phyloP scores from a whole-genome alignment of 257 asterid genomes.

The Solanum paucissectum region DNA sequence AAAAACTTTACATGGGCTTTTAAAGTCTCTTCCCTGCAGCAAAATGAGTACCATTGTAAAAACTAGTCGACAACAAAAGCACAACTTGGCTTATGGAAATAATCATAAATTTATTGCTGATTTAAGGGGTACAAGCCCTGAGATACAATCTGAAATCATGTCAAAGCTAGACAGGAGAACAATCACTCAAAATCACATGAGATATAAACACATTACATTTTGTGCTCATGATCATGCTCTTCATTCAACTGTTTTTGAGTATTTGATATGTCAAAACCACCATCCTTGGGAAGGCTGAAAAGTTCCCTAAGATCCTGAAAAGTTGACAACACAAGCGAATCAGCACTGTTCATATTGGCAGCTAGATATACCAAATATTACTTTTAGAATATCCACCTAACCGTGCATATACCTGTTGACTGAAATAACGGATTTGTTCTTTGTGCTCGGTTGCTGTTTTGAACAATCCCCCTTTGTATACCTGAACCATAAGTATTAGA shows the following conservation, averaged over 20 bases:
- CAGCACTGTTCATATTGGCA: not conserved
- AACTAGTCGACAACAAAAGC: not conserved
- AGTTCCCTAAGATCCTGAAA: conserved; percentile 82
- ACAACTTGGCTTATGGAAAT: not conserved
- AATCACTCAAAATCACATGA: not conserved
- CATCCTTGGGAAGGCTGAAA: conserved; percentile 65
- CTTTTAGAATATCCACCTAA: not conserved
- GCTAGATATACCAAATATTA: not conserved
- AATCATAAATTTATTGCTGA: not conserved
- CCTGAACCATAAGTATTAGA: conserved; percentile 33
- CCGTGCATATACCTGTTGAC: conserved; percentile 53
- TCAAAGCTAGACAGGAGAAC: not conserved
- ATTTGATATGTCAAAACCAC: conserved; percentile 81
- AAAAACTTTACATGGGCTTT: conserved; percentile 61
- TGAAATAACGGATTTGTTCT: conserved; percentile 87
- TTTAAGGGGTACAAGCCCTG: not conserved
- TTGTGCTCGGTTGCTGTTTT: conserved; percentile 92
- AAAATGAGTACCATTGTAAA: not conserved
- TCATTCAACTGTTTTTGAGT: conserved; percentile 85
- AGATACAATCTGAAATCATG: not conserved
- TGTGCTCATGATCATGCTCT: conserved; percentile 79
- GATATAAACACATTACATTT: conserved; percentile 30
- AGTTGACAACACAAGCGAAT: not conserved
- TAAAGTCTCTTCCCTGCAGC: conserved; percentile 63
- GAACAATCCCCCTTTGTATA: conserved; percentile 92